phyloP scores from a whole-genome alignment of 441 rosid genomes.

The Hura crepitans region DNA sequence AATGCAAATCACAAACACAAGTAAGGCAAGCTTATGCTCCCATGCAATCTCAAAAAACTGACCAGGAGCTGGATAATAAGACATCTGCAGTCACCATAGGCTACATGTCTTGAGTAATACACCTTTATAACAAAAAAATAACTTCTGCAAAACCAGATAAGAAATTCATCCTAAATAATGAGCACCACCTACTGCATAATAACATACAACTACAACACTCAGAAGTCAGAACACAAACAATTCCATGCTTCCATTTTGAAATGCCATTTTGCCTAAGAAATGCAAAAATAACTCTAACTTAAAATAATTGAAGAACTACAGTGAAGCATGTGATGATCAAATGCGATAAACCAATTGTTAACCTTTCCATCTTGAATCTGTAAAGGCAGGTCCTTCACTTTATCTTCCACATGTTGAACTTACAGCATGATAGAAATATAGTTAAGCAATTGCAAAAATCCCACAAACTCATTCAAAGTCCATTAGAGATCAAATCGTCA shows the following conservation, averaged over 20 bases:
- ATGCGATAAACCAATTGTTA: neutral
- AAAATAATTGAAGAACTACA: neutral
- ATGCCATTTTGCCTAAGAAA: neutral
- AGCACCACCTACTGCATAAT: neutral
- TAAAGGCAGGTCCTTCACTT: constrained; percentile 56
- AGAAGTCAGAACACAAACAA: neutral
- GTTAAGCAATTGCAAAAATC: neutral
- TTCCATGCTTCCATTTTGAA: neutral
- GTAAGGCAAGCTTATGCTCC: neutral
- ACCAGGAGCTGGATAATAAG: neutral
- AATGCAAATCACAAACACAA: neutral
- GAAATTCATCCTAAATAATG: neutral
- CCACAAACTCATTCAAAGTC: neutral
- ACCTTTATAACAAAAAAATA: neutral
- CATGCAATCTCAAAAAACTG: neutral
- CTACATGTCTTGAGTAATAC: neutral
- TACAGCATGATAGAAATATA: constrained; percentile 23
- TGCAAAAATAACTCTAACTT: neutral
- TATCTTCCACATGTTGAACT: constrained; percentile 85
- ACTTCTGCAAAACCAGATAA: neutral
- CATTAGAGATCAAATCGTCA: neutral
- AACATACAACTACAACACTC: neutral
- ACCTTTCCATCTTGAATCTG: constrained; percentile 58
- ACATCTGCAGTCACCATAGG: neutral
- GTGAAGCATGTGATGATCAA: constrained; percentile 6